Conservation (phyloP, 768 basidiomycete species). For the Trametes elegans region DNA sequence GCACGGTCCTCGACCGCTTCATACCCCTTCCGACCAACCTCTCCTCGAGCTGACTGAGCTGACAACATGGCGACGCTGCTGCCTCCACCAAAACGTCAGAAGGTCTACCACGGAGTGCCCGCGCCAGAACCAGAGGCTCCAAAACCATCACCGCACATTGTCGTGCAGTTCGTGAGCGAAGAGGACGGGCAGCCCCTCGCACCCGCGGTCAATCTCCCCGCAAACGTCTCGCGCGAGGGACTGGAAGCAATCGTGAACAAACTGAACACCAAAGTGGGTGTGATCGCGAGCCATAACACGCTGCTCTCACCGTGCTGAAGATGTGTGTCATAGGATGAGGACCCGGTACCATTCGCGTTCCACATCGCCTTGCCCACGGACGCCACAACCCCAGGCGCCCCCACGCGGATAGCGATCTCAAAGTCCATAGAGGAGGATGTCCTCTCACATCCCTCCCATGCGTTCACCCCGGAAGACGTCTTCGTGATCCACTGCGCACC, state of each 20-base stretch:
- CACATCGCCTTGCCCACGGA: slow-evolving; percentile 73
- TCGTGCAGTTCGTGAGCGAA: slow-evolving; percentile 92
- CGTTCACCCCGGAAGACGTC: slow-evolving; percentile 83
- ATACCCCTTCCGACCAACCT: not conserved
- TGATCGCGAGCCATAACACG: not conserved
- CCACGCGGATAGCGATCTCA: slow-evolving; percentile 79
- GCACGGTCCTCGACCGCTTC: slow-evolving; percentile 6
- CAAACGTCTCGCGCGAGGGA: slow-evolving; percentile 80
- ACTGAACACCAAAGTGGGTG: slow-evolving; percentile 66
- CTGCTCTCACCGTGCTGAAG: slow-evolving; percentile 6
- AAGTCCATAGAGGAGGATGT: slow-evolving; percentile 84
- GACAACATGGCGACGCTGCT: slow-evolving; percentile 76
- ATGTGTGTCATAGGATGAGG: slow-evolving; percentile 59
- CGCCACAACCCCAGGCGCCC: slow-evolving; percentile 45
- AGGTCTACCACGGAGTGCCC: slow-evolving; percentile 73
- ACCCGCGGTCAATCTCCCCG: slow-evolving; percentile 85
- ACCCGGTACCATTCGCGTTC: slow-evolving; percentile 91
- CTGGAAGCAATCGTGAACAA: slow-evolving; percentile 90
- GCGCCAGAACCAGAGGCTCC: slow-evolving; percentile 54
- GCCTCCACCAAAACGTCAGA: slow-evolving; percentile 87
- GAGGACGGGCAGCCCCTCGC: slow-evolving; percentile 81
- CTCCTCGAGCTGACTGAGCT: slow-evolving; percentile 7
- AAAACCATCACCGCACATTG: slow-evolving; percentile 58
- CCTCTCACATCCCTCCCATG: slow-evolving; percentile 64
- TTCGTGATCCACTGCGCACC: slow-evolving; percentile 89